Percentiles rank a stretch among this genome's conserved stretches.
These are phyloP conservation scores for Noccaea caerulescens DNA, from an alignment of 345 rosid species.

Conservation along the genomic window DNA sequence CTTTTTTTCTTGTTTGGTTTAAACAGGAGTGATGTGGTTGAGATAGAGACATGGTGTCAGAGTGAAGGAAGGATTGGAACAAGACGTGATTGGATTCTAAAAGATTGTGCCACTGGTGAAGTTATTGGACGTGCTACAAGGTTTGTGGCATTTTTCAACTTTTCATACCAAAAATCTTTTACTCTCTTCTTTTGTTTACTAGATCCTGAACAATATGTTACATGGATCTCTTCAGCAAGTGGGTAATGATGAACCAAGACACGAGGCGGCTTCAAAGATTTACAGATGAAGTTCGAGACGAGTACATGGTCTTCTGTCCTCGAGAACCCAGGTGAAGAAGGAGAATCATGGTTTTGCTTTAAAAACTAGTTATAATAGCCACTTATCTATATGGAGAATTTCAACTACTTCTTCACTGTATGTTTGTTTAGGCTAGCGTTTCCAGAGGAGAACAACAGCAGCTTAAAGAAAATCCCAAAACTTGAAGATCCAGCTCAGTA, in stretches of 20 bases:
- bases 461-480: slow-evolving; percentile 75
- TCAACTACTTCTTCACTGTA: background rate
- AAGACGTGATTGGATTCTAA: slow-evolving; percentile 91
- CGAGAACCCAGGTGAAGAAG: slow-evolving; percentile 60
- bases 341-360: slow-evolving; percentile 5
- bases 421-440: slow-evolving; percentile 63
- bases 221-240: slow-evolving; percentile 63
- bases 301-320: slow-evolving; percentile 77
- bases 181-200: no score
- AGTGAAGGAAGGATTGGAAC: slow-evolving; percentile 93
- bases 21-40: slow-evolving; percentile 89
- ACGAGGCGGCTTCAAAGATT: slow-evolving; percentile 93
- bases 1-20: background rate
- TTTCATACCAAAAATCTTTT: background rate
- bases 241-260: slow-evolving; percentile 99
- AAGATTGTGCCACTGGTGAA: slow-evolving; percentile 67
- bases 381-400: background rate
- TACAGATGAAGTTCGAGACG: slow-evolving; percentile 81
- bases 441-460: slow-evolving; percentile 76
- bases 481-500: slow-evolving; percentile 74
- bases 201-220: background rate
- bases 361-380: no score
- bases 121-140: slow-evolving; percentile 95
- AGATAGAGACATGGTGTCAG: slow-evolving; percentile 98
- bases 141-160: slow-evolving; percentile 31